phyloP scores from a whole-genome alignment of 768 basidiomycete species.

The Mrakia hoshinonis region DNA sequence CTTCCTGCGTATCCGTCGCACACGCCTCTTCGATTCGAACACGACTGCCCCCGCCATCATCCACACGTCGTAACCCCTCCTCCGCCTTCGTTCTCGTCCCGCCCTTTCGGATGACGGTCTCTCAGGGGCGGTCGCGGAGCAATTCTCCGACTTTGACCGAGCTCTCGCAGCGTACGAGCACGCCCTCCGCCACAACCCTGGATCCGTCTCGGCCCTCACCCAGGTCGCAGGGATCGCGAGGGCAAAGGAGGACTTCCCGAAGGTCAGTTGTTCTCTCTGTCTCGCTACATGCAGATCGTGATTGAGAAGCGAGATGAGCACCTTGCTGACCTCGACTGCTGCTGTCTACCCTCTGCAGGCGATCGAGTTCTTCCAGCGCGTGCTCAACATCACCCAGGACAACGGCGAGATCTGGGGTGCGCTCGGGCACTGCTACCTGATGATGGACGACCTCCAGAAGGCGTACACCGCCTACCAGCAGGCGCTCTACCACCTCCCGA shows the following conservation, averaged over 20 bases:
- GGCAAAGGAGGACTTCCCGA: constrained; percentile 94
- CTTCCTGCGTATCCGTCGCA: too few species aligned
- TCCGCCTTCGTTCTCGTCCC: neutral
- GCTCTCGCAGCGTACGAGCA: constrained; percentile 89
- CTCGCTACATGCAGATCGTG: neutral
- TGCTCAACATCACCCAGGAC: constrained; percentile 79
- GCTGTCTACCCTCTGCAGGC: constrained; percentile 49
- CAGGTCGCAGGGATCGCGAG: constrained; percentile 93
- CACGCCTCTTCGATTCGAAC: too few species aligned
- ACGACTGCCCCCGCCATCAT: too few species aligned
- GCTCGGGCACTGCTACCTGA: constrained; percentile 92
- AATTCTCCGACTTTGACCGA: constrained; percentile 87
- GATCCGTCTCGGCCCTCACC: constrained; percentile 78
- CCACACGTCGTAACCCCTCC: neutral
- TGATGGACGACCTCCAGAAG: constrained; percentile 98
- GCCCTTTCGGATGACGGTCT: neutral
- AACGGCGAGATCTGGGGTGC: constrained; percentile 99
- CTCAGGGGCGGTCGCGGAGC: constrained; percentile 88
- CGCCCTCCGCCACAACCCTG: constrained; percentile 88
- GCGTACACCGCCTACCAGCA: constrained; percentile 98
- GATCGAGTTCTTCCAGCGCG: constrained; percentile 91
- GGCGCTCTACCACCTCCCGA: constrained; percentile 87
- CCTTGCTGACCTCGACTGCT: neutral
- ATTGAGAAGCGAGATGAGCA: neutral
- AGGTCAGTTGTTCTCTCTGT: constrained; percentile 51